Evolutionary conservation across 1,284 basidiomycete species (phyloP).

Genomic region (Afroboletus lepidellus): DNA sequence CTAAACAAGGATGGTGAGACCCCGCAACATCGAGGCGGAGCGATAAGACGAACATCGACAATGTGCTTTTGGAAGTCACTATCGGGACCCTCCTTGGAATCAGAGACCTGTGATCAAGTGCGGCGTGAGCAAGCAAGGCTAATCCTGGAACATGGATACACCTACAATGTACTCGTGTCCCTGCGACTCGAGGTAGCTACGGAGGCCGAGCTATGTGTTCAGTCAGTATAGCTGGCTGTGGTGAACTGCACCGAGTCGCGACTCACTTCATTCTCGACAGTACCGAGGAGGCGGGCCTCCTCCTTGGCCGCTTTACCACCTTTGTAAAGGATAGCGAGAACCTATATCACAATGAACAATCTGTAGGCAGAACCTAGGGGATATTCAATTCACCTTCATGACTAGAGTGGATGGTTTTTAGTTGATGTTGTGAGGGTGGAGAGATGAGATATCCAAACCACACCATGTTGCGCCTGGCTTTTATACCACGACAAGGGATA

Average conservation of each 20-base stretch:
- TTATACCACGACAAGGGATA: constrained; percentile 20
- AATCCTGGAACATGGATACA: constrained; percentile 4
- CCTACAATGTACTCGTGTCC: constrained; percentile 78
- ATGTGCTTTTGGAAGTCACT: constrained; percentile 89
- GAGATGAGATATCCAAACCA: neutral
- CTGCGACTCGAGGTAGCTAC: constrained; percentile 67
- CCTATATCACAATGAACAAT: constrained; percentile 39
- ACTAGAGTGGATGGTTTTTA: constrained; percentile 1
- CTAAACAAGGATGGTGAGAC: constrained; percentile 32
- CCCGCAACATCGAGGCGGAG: neutral
- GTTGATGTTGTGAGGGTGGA: neutral
- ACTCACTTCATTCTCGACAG: constrained; percentile 80
- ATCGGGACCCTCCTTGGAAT: constrained; percentile 85
- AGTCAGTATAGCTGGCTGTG: constrained; percentile 6
- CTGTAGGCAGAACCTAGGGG: neutral
- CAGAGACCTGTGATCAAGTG: constrained; percentile 58
- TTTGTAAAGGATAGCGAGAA: constrained; percentile 81
- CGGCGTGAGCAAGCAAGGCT: neutral
- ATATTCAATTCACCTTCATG: constrained; percentile 28
- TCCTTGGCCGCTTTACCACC: constrained; percentile 72
- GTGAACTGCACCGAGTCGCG: neutral
- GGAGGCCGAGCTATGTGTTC: constrained; percentile 61
- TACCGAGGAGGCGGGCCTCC: constrained; percentile 86
- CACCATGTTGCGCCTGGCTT: neutral
- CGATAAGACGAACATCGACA: constrained; percentile 58